Evolutionary conservation across 306 rosid genomes (phyloP), one percentile per base, ranked within the genome.

Genomic region (Aeschynomene evenia): DNA sequence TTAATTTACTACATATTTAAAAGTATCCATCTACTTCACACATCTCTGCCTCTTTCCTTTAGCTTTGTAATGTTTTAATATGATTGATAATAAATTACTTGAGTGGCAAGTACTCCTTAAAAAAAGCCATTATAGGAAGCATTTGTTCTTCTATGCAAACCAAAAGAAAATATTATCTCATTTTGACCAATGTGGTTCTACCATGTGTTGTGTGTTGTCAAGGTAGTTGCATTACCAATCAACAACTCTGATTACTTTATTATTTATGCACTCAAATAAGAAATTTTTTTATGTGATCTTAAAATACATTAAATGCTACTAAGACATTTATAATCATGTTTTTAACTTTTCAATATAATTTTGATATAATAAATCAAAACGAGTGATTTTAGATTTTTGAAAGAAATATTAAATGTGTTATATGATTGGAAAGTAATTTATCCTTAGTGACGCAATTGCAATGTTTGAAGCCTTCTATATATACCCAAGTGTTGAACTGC

Each of bases 131-230:
- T 45, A 29, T 49, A n/a, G n/a, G 63, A 51, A 46, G 70, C 77
- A 50, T 24, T 34, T 29, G n/a, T 24, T 56, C 46, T 37, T 59
- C 2, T 58, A 51, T n/a, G 22, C 56, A 42, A 71, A 60, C 19
- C 9, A 28, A 59, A 42, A 79, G 22, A 65, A 42, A 74, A 82
- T 1, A 63, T 75, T 76, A 79, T 68, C 74, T 15, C 65, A 60
- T 59, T 50, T 56, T 67, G 75, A 51, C 70, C 74, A 50, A 70
- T 49, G 57, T 14, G 9, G 21, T 9, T 49, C 20, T 12, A 60
- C 15, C 77, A 55, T 64, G 61, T 42, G 28, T 72, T 36, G 74
- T 33, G 59, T n/a, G 56, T 54, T 45, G 34, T 31, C 63, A 70
- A 59, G 54, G 33, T 39, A 52, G 51, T 70, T 54, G 43, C 7